Percentiles rank a stretch among this genome's conserved stretches.
Conservation (phyloP, 495 filamentous ascomycete genomes). For the Haplographium delicatum region DNA sequence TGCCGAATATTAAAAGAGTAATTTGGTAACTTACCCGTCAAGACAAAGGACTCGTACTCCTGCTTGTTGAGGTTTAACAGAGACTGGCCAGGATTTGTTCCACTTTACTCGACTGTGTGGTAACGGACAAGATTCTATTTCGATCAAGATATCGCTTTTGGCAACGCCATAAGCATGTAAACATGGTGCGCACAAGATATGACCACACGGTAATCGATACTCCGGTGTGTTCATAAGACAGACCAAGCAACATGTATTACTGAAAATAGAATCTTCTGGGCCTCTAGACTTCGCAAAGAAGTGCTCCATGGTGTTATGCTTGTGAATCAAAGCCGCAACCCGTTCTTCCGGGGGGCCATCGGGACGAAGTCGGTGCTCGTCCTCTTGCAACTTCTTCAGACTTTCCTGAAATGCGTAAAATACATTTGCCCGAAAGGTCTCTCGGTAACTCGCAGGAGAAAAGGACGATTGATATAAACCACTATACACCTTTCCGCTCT, state of each 20-base stretch:
- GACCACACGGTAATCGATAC: slow-evolving; percentile 51
- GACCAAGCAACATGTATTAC: slow-evolving; percentile 45
- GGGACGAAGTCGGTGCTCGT: slow-evolving; percentile 6
- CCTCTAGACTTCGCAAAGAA: slow-evolving; percentile 27
- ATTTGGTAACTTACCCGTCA: slow-evolving; percentile 41
- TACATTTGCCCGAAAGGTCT: slow-evolving; percentile 12
- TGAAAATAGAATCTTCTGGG: slow-evolving; percentile 24
- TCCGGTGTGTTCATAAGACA: slow-evolving; percentile 49
- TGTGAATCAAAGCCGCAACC: background rate
- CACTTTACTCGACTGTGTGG: background rate
- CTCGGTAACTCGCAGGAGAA: slow-evolving; percentile 27
- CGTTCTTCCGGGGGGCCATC: background rate
- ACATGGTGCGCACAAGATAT: slow-evolving; percentile 50
- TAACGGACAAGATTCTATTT: slow-evolving; percentile 32
- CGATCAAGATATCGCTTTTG: slow-evolving; percentile 23
- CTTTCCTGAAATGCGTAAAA: slow-evolving; percentile 11
- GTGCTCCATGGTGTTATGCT: slow-evolving; percentile 15
- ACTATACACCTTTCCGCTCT: slow-evolving; percentile 40
- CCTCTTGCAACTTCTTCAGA: slow-evolving; percentile 5
- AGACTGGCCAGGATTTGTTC: slow-evolving; percentile 31
- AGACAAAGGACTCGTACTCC: slow-evolving; percentile 49
- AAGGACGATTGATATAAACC: slow-evolving; percentile 44
- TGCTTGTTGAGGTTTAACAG: slow-evolving; percentile 39
- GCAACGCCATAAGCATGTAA: slow-evolving; percentile 23
- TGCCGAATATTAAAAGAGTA: background rate